These are phyloP conservation scores for Macrocystidia cucumis DNA, from an alignment of 1,284 basidiomycete species.

Conservation along the genomic window DNA sequence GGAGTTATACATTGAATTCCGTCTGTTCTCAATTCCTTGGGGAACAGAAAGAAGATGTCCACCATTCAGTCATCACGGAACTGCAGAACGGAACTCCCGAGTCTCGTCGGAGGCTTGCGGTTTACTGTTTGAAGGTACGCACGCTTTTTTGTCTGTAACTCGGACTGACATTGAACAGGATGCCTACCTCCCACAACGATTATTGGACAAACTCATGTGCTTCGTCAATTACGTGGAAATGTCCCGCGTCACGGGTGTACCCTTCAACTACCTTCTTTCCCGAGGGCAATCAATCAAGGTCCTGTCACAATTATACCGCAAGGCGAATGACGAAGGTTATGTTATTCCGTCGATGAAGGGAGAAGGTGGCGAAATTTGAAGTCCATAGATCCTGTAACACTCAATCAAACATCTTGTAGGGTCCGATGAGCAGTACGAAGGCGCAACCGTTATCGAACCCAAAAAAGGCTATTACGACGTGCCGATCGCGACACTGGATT, in stretches of 20 bases:
- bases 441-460: slow-evolving; percentile 95
- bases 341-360: slow-evolving; percentile 76
- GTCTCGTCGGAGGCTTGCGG: slow-evolving; percentile 82
- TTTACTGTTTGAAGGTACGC: slow-evolving; percentile 89
- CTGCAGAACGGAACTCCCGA: slow-evolving; percentile 93
- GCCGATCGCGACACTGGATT: slow-evolving; percentile 94
- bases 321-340: slow-evolving; percentile 84
- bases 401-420: slow-evolving; percentile 33
- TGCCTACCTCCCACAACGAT: slow-evolving; percentile 89
- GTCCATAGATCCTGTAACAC: not conserved
- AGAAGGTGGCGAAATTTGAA: slow-evolving; percentile 48
- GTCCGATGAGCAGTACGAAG: slow-evolving; percentile 92
- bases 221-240: slow-evolving; percentile 96
- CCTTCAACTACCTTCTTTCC: slow-evolving; percentile 89
- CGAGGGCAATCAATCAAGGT: slow-evolving; percentile 97
- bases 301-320: slow-evolving; percentile 86
- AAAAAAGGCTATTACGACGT: slow-evolving; percentile 90
- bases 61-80: slow-evolving; percentile 95
- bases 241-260: slow-evolving; percentile 95
- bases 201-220: slow-evolving; percentile 96
- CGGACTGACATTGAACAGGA: slow-evolving; percentile 45
- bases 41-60: slow-evolving; percentile 97
- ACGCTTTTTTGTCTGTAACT: slow-evolving; percentile 1
- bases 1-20: slow-evolving; percentile 92
- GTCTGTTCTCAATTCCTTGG: slow-evolving; percentile 94